Conservation (phyloP, 306 rosid species). For the Sphenostylis stenocarpa region DNA sequence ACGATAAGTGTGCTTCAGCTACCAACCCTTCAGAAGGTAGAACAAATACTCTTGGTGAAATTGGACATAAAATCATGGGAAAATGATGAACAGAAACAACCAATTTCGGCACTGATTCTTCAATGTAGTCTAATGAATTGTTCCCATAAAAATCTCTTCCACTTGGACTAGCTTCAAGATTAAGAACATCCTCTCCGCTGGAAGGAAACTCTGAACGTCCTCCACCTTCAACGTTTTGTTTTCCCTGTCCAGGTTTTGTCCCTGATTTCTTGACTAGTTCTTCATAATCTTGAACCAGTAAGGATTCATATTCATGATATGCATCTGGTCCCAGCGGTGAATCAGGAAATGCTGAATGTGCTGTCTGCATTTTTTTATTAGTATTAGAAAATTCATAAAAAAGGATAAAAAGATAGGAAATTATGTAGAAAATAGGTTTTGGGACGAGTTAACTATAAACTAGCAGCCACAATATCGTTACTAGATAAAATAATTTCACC, state of each 20-base stretch:
- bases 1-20: constrained; percentile 74
- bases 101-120: constrained; percentile 60
- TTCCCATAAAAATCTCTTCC: constrained; percentile 55
- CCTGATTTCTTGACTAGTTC: constrained; percentile 65
- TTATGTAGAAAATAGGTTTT: background rate
- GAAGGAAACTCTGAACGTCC: constrained; percentile 55
- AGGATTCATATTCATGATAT: constrained; percentile 84
- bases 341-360: constrained; percentile 81
- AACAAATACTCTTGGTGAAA: constrained; percentile 93
- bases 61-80: constrained; percentile 82
- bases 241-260: constrained; percentile 39
- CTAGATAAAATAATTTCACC: constrained; percentile 15
- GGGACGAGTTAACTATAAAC: constrained; percentile 2
- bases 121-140: constrained; percentile 41
- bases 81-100: constrained; percentile 85
- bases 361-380: constrained; percentile 53
- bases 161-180: constrained; percentile 56
- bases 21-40: constrained; percentile 88
- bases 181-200: constrained; percentile 49
- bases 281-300: constrained; percentile 89
- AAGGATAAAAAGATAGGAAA: background rate
- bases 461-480: background rate
- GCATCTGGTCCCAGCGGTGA: constrained; percentile 98
- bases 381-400: constrained; percentile 17
- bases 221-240: constrained; percentile 46